These are phyloP conservation scores for Malus sylvestris DNA, from an alignment of 306 rosid genomes.

Conservation along the genomic window DNA sequence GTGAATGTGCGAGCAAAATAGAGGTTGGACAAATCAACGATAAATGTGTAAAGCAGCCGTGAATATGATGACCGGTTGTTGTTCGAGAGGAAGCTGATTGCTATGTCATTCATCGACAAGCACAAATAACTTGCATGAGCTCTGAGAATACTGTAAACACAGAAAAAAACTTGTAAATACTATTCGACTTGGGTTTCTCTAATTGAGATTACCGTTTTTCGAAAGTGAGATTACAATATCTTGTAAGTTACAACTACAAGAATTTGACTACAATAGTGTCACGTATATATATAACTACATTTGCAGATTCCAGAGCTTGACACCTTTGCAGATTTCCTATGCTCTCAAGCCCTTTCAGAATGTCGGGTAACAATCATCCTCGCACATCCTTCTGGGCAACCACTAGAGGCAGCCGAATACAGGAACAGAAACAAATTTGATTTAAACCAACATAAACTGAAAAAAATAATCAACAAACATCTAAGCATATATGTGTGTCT, in stretches of 20 bases:
- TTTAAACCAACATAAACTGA: background rate
- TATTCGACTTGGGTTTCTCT: background rate
- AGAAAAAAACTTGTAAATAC: background rate
- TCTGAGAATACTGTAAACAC: background rate
- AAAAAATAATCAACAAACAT: background rate
- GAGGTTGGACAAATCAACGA: too few species aligned
- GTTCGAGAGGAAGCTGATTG: background rate
- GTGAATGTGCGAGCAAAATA: too few species aligned
- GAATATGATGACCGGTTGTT: background rate
- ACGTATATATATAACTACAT: background rate
- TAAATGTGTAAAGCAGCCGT: background rate
- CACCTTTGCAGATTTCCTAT: conserved; percentile 1
- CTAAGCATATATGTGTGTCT: background rate
- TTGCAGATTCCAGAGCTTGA: conserved; percentile 15
- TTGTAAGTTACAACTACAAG: background rate
- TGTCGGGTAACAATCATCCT: conserved; percentile 23
- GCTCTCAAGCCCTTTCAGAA: conserved; percentile 9
- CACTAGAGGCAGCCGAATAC: conserved; percentile 4
- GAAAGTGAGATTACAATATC: conserved; percentile 2
- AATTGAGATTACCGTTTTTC: background rate
- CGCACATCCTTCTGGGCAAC: conserved; percentile 7
- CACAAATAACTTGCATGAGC: background rate
- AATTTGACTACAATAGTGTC: conserved; percentile 9
- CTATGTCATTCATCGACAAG: background rate
- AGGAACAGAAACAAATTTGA: background rate